A percentile compares a stretch with the other conserved stretches of the same genome.
These are phyloP conservation scores for Cerioporus squamosus DNA, from an alignment of 1,284 basidiomycete species.

Conservation along the genomic window DNA sequence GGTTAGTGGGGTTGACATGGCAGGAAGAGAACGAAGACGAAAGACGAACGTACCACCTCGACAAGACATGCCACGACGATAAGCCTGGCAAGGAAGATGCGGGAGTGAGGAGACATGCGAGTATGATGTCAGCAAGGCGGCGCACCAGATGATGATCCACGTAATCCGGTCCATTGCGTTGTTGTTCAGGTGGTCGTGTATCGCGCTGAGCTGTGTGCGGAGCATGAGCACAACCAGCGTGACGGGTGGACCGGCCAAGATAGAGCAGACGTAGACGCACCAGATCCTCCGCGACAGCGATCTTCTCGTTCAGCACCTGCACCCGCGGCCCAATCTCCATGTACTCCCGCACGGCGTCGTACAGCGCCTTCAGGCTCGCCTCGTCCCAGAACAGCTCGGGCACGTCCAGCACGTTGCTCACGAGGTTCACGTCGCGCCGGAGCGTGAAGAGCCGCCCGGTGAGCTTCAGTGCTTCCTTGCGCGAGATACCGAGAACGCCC, in stretches of 20 bases:
- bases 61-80: slow-evolving; percentile 90
- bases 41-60: slow-evolving; percentile 55
- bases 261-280: slow-evolving; percentile 54
- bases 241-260: too few relatives aligned
- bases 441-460: slow-evolving; percentile 89
- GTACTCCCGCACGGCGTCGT: slow-evolving; percentile 94
- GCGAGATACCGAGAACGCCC: slow-evolving; percentile 78
- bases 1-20: not conserved
- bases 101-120: not conserved
- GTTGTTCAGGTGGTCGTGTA: slow-evolving; percentile 93
- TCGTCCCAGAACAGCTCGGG: slow-evolving; percentile 97
- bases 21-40: too few relatives aligned
- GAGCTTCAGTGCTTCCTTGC: slow-evolving; percentile 85
- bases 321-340: slow-evolving; percentile 91
- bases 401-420: slow-evolving; percentile 93
- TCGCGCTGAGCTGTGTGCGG: slow-evolving; percentile 78
- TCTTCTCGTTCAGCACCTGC: slow-evolving; percentile 86
- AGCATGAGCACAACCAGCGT: too few relatives aligned
- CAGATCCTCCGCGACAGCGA: slow-evolving; percentile 88
- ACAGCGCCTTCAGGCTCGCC: slow-evolving; percentile 86
- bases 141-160: slow-evolving; percentile 92
- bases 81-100: slow-evolving; percentile 53
- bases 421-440: slow-evolving; percentile 89
- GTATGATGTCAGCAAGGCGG: not conserved
- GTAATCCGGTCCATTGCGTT: slow-evolving; percentile 93